Evolutionary conservation across 2,329 filamentous ascomycete species (phyloP).

Genomic region (Purpureocillium takamizusanense): DNA sequence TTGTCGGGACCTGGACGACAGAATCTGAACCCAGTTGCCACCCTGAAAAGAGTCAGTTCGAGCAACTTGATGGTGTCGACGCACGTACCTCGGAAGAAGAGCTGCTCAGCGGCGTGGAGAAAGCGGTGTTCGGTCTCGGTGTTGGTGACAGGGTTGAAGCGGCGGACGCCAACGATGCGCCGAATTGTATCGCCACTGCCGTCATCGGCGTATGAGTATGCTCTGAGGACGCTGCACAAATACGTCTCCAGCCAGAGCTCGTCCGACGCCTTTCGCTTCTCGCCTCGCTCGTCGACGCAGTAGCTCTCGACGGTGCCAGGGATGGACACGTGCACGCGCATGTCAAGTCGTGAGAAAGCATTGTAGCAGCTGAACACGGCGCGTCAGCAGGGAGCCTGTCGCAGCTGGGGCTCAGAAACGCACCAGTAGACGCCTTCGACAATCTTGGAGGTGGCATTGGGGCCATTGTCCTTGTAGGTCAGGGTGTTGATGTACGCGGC

Average conservation of each 20-base stretch:
- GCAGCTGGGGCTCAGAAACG: slow-evolving; percentile 11
- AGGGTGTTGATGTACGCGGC: slow-evolving; percentile 98
- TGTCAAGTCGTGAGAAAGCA: slow-evolving; percentile 94
- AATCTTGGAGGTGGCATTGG: slow-evolving; percentile 65
- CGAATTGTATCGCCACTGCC: slow-evolving; percentile 90
- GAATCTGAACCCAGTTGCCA: slow-evolving; percentile 96
- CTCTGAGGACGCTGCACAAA: slow-evolving; percentile 84
- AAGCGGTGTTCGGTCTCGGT: slow-evolving; percentile 98
- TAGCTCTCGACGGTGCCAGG: slow-evolving; percentile 95
- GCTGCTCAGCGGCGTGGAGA: slow-evolving; percentile 81
- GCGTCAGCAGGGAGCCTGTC: slow-evolving; percentile 6
- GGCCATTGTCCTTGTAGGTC: slow-evolving; percentile 80
- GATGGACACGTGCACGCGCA: slow-evolving; percentile 97
- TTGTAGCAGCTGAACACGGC: slow-evolving; percentile 68
- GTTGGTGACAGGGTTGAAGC: slow-evolving; percentile 95
- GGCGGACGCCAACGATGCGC: slow-evolving; percentile 91
- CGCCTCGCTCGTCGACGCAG: slow-evolving; percentile 92
- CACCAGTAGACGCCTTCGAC: slow-evolving; percentile 92
- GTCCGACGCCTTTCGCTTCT: slow-evolving; percentile 87
- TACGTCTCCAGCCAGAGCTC: slow-evolving; percentile 97
- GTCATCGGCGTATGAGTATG: slow-evolving; percentile 94
- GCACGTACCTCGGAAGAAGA: slow-evolving; percentile 78
- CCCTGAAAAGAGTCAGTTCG: slow-evolving; percentile 38
- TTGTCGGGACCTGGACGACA: slow-evolving; percentile 93
- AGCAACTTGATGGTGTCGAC: slow-evolving; percentile 1